A percentile compares a stretch with the other conserved stretches of the same genome.
These are phyloP conservation scores for Lachnellula cervina DNA, from an alignment of 2,329 filamentous ascomycete genomes.

Conservation along the genomic window DNA sequence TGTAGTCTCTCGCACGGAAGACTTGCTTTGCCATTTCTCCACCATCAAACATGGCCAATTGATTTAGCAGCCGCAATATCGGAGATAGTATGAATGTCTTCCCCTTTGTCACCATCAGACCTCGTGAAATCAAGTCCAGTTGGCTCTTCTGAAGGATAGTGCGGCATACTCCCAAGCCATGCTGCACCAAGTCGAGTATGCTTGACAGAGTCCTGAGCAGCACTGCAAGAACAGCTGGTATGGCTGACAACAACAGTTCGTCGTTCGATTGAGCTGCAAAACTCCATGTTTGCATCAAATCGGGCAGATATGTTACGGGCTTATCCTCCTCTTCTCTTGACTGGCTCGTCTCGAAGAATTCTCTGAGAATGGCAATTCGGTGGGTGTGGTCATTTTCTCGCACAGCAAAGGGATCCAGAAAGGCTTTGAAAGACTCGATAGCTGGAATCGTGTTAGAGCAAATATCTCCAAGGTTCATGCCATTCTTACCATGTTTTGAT, in stretches of 20 bases:
- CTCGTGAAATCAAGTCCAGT: constrained; percentile 72
- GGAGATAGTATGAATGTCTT: constrained; percentile 89
- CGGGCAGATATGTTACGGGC: constrained; percentile 61
- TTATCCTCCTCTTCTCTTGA: constrained; percentile 48
- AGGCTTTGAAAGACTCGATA: constrained; percentile 63
- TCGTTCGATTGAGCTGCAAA: constrained; percentile 76
- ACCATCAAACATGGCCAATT: constrained; percentile 81
- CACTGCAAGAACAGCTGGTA: constrained; percentile 75
- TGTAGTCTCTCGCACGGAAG: constrained; percentile 72
- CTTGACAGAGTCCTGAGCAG: constrained; percentile 74
- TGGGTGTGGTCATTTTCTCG: constrained; percentile 44
- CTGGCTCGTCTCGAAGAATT: constrained; percentile 59
- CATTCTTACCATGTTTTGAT: constrained; percentile 56
- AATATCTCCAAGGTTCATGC: not conserved
- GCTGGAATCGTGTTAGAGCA: constrained; percentile 37
- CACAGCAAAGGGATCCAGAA: constrained; percentile 62
- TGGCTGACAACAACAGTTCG: constrained; percentile 73
- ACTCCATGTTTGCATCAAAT: constrained; percentile 84
- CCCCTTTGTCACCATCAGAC: constrained; percentile 71
- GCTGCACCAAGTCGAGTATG: constrained; percentile 66
- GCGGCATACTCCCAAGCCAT: constrained; percentile 74
- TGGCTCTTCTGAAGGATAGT: constrained; percentile 77
- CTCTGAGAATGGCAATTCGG: constrained; percentile 56
- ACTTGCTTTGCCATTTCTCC: constrained; percentile 73
- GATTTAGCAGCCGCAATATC: constrained; percentile 76